Evolutionary conservation across 2,329 filamentous ascomycete genomes (phyloP), one percentile per base, ranked within the genome.

Genomic region (Colletotrichum somersetense): DNA sequence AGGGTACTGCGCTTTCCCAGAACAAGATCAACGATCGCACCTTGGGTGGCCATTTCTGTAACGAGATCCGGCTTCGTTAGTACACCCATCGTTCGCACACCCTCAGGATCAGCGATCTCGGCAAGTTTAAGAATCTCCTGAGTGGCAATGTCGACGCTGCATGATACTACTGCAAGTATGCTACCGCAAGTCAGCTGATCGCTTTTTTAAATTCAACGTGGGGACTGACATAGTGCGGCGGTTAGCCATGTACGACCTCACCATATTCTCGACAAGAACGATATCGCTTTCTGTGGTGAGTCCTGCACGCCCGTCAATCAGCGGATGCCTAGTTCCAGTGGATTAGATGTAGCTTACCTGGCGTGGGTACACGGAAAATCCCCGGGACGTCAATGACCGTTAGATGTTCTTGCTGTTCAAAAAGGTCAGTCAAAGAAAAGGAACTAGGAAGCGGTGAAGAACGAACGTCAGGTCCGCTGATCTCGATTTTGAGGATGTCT

Each of bases 11-110:
- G 80, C n/a, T 82, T 84, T 0, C 85, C 84, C 0, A 62, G 58
- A 1, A 87, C 80, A 0, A 86, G 81, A 5, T 86, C 80, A 3
- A 84, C 77, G 1, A 85, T 78, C 0, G 80, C 80, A 0, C 79
- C 75, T 42, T 84, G 79, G 0, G 79, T 83, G 0, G 79, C 79
- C 0, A 76, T 68, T 56, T 88, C 86, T 0, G 76, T 77, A 0
- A 86, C 84, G 0, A 91, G 79, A 71, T 92, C 90, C 0, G 89
- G 86, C 73, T 91, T 91, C 0, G 89, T 92, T 0, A 91, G 80
- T 0, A 87, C 83, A 0, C 83, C 84, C 12, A 88, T 77, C 0
- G 85, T 88, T 1, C 85, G 74, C 3, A 77, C 70, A 0, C 85
- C 84, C 0, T 79, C 63, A 0, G 82, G 80, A 23, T 88, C 86